Conservation (phyloP, 2,329 filamentous ascomycete species). For the Cryphonectria nitschkei region DNA sequence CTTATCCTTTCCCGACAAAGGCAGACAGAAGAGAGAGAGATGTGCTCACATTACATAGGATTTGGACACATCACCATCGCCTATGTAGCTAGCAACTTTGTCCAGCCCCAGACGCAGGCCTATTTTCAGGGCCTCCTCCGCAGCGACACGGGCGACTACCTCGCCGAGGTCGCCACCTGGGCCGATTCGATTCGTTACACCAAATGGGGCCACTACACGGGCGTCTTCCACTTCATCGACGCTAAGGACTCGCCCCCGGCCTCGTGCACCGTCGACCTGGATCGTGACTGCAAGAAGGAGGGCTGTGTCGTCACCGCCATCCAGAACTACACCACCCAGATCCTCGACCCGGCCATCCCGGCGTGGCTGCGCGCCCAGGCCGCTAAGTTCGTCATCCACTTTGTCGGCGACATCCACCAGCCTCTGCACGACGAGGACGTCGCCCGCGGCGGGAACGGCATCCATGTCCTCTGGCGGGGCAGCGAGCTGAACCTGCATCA, state of each 20-base stretch:
- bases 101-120: slow-evolving; percentile 56
- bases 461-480: slow-evolving; percentile 65
- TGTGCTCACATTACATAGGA: slow-evolving; percentile 42
- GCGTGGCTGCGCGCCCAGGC: slow-evolving; percentile 57
- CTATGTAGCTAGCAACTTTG: slow-evolving; percentile 64
- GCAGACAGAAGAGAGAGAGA: neutral
- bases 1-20: neutral
- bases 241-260: slow-evolving; percentile 65
- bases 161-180: slow-evolving; percentile 68
- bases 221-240: slow-evolving; percentile 71
- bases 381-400: slow-evolving; percentile 69
- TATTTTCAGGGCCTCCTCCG: slow-evolving; percentile 62
- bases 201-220: slow-evolving; percentile 63
- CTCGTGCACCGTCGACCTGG: slow-evolving; percentile 59
- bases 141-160: slow-evolving; percentile 59
- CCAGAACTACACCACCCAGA: slow-evolving; percentile 62
- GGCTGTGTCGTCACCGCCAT: slow-evolving; percentile 67
- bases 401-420: slow-evolving; percentile 72
- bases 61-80: slow-evolving; percentile 69
- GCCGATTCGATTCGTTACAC: slow-evolving; percentile 69
- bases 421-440: slow-evolving; percentile 69
- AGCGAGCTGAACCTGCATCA: slow-evolving; percentile 67
- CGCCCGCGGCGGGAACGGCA: slow-evolving; percentile 68
- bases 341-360: slow-evolving; percentile 51
- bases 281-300: slow-evolving; percentile 63